These are phyloP conservation scores for Sextonia rubra DNA, from an alignment of 164 flowering plant species.

Conservation along the genomic window DNA sequence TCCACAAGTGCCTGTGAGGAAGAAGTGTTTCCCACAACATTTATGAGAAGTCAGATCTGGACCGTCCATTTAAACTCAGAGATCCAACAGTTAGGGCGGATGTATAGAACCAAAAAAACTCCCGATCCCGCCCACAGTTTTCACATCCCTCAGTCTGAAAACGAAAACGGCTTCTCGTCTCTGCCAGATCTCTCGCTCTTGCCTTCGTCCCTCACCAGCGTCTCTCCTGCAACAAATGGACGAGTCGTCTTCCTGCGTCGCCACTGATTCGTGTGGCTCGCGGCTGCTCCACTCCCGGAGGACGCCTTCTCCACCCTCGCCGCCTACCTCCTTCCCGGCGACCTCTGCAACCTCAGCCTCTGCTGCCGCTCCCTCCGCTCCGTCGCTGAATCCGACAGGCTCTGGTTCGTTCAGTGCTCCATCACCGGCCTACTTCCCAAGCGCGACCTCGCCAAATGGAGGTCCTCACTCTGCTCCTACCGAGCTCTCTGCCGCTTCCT, in stretches of 20 bases:
- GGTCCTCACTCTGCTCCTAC: constrained; percentile 61
- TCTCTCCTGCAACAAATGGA: too few relatives aligned
- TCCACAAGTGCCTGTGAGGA: too few relatives aligned
- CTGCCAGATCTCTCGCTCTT: too few relatives aligned
- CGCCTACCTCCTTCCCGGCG: constrained; percentile 49
- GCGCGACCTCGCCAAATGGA: constrained; percentile 62
- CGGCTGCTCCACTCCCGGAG: constrained; percentile 69
- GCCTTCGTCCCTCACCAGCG: too few relatives aligned
- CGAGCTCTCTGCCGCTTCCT: constrained; percentile 69
- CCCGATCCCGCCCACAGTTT: too few relatives aligned
- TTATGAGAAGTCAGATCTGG: too few relatives aligned
- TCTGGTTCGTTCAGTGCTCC: constrained; percentile 79
- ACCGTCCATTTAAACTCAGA: too few relatives aligned
- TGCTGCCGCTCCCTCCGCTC: constrained; percentile 50
- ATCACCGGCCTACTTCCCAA: constrained; percentile 30
- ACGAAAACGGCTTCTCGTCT: too few relatives aligned
- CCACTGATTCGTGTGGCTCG: background rate
- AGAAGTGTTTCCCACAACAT: too few relatives aligned
- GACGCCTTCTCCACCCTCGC: constrained; percentile 58
- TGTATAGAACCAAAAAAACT: too few relatives aligned
- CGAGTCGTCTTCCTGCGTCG: background rate
- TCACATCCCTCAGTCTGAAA: too few relatives aligned
- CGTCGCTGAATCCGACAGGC: constrained; percentile 57
- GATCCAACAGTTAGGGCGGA: too few relatives aligned
- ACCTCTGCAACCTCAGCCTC: constrained; percentile 57